Evolutionary conservation across 2,329 filamentous ascomycete genomes (phyloP).

Genomic region (Phaeosphaeriaceae sp.): DNA sequence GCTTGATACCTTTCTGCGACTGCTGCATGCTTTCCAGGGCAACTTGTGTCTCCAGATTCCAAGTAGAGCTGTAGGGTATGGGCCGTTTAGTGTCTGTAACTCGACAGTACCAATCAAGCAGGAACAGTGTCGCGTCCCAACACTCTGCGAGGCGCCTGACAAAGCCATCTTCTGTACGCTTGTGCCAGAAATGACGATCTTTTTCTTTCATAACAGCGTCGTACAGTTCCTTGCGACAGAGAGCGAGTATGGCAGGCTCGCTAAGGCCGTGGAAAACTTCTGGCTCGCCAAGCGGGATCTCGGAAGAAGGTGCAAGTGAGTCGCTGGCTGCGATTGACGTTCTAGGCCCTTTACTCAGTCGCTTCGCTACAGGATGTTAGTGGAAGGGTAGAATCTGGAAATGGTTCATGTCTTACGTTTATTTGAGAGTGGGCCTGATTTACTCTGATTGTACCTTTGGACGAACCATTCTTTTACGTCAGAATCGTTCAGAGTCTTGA

Average conservation of each 20-base stretch:
- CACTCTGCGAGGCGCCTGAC: constrained; percentile 60
- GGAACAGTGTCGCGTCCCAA: constrained; percentile 61
- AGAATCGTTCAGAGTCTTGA: constrained; percentile 58
- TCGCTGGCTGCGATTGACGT: constrained; percentile 35
- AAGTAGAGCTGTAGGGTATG: constrained; percentile 63
- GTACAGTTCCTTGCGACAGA: constrained; percentile 56
- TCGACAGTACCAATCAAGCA: constrained; percentile 62
- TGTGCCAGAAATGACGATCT: constrained; percentile 52
- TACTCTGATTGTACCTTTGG: constrained; percentile 30
- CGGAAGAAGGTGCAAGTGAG: constrained; percentile 38
- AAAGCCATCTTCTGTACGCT: constrained; percentile 53
- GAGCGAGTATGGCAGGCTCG: constrained; percentile 57
- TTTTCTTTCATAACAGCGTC: constrained; percentile 56
- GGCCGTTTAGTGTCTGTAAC: constrained; percentile 57
- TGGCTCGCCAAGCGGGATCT: constrained; percentile 28
- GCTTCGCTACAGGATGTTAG: constrained; percentile 22
- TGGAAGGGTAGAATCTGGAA: not conserved
- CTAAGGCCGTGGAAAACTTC: constrained; percentile 55
- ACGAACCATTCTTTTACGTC: constrained; percentile 60
- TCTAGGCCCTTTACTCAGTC: constrained; percentile 21
- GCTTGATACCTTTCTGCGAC: constrained; percentile 61
- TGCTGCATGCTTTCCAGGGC: constrained; percentile 61
- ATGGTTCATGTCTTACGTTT: constrained; percentile 19
- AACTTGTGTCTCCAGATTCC: constrained; percentile 65
- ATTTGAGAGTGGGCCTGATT: not conserved